These are phyloP conservation scores for Xylaria telfairii DNA, from an alignment of 495 filamentous ascomycete genomes.

Conservation along the genomic window DNA sequence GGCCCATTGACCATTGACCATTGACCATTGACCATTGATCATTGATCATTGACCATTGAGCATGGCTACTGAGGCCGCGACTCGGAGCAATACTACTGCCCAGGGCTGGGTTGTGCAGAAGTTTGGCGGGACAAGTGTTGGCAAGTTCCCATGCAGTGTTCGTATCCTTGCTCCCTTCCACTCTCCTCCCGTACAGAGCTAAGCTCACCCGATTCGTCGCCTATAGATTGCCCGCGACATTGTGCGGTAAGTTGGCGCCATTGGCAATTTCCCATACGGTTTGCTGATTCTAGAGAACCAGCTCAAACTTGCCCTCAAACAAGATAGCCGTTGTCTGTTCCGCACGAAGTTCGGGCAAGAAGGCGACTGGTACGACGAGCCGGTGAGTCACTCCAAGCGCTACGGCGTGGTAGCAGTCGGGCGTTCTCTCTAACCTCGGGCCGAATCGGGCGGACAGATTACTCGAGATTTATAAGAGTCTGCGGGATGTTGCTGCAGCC, in stretches of 20 bases:
- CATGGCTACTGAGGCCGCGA: slow-evolving; percentile 30
- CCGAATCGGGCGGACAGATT: slow-evolving; percentile 43
- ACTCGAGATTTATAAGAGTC: slow-evolving; percentile 64
- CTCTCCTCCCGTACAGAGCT: slow-evolving; percentile 13
- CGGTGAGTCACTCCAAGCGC: slow-evolving; percentile 64
- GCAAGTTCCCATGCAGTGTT: slow-evolving; percentile 49
- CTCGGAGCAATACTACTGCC: slow-evolving; percentile 41
- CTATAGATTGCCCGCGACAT: slow-evolving; percentile 75
- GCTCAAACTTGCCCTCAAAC: slow-evolving; percentile 68
- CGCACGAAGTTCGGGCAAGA: slow-evolving; percentile 86
- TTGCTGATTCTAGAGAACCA: slow-evolving; percentile 45
- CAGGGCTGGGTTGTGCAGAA: slow-evolving; percentile 81
- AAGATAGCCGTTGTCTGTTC: slow-evolving; percentile 91
- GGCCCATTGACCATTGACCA: background rate
- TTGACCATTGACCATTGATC: slow-evolving; percentile 23
- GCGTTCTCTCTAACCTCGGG: slow-evolving; percentile 25
- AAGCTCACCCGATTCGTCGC: slow-evolving; percentile 15
- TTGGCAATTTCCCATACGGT: background rate
- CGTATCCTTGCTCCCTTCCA: slow-evolving; percentile 27
- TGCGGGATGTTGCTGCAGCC: slow-evolving; percentile 71
- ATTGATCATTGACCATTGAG: slow-evolving; percentile 9
- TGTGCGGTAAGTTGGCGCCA: slow-evolving; percentile 61
- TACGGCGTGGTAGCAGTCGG: background rate
- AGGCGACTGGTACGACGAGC: slow-evolving; percentile 92
- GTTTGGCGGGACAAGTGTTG: slow-evolving; percentile 75